These are phyloP conservation scores for Torulaspora maleeae DNA, from an alignment of 805 yeast genomes.

Conservation along the genomic window DNA sequence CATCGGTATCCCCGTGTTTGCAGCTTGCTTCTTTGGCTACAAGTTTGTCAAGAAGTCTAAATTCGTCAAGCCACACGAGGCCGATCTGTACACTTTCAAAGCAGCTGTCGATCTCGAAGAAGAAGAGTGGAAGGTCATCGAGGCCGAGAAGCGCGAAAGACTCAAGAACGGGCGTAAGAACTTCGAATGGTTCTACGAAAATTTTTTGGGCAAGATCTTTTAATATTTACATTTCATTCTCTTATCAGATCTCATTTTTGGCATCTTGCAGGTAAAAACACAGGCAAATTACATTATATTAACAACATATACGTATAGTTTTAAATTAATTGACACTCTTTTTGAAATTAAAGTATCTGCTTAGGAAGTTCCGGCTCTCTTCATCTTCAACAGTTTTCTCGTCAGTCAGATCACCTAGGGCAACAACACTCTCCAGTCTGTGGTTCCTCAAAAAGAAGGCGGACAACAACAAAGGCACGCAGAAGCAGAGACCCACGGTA, in stretches of 20 bases:
- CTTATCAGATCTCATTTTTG: too few relatives aligned
- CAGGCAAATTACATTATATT: not conserved
- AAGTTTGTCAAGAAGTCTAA: constrained; percentile 52
- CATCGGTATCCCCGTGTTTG: constrained; percentile 57
- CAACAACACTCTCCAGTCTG: constrained; percentile 32
- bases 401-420: constrained; percentile 13
- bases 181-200: constrained; percentile 47
- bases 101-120: constrained; percentile 33
- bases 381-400: constrained; percentile 2
- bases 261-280: too few relatives aligned
- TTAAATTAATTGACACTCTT: not conserved
- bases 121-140: constrained; percentile 32
- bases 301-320: too few relatives aligned
- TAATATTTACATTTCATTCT: constrained; percentile 16
- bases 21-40: constrained; percentile 53
- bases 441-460: constrained; percentile 53
- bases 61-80: constrained; percentile 49
- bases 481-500: constrained; percentile 50
- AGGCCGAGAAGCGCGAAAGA: constrained; percentile 28
- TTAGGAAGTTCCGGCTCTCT: not conserved
- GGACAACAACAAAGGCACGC: constrained; percentile 47
- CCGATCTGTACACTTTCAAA: constrained; percentile 46
- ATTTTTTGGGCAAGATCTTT: constrained; percentile 46
- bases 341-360: not conserved
- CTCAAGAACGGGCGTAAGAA: constrained; percentile 32